These are phyloP conservation scores for Kurtzmaniella quercitrusa DNA, from an alignment of 1,139 yeast species.

Conservation along the genomic window DNA sequence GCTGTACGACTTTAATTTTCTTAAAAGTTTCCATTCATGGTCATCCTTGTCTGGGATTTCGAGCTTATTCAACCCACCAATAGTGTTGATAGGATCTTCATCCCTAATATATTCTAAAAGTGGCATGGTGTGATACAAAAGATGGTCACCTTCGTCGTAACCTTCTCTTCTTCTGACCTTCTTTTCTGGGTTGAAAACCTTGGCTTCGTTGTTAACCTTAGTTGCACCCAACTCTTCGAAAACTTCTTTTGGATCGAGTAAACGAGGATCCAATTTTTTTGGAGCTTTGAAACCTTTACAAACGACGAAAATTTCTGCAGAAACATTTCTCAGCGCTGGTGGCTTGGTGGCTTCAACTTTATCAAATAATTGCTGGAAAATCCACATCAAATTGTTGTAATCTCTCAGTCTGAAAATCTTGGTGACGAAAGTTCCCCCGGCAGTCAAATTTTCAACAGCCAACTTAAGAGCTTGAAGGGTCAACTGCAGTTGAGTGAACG, in stretches of 20 bases:
- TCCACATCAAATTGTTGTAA: conserved; percentile 96
- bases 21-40: conserved; percentile 68
- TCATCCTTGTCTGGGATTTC: conserved; percentile 52
- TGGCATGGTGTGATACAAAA: conserved; percentile 69
- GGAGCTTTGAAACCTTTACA: conserved; percentile 97
- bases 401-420: conserved; percentile 97
- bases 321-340: conserved; percentile 96
- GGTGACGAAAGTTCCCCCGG: conserved; percentile 96
- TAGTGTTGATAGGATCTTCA: conserved; percentile 78
- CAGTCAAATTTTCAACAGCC: conserved; percentile 89
- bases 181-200: conserved; percentile 90
- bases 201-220: conserved; percentile 81
- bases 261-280: conserved; percentile 85
- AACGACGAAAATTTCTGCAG: conserved; percentile 97
- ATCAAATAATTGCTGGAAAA: conserved; percentile 89
- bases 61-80: conserved; percentile 69
- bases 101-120: conserved; percentile 73
- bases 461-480: conserved; percentile 88
- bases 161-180: conserved; percentile 92
- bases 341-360: conserved; percentile 98
- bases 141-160: conserved; percentile 91
- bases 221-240: conserved; percentile 86
- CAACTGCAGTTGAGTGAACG: conserved; percentile 94
- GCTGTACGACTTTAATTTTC: conserved; percentile 71
- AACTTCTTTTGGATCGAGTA: conserved; percentile 87